Evolutionary conservation across 2,329 filamentous ascomycete genomes (phyloP).

Genomic region (Colletotrichum tofieldiae): DNA sequence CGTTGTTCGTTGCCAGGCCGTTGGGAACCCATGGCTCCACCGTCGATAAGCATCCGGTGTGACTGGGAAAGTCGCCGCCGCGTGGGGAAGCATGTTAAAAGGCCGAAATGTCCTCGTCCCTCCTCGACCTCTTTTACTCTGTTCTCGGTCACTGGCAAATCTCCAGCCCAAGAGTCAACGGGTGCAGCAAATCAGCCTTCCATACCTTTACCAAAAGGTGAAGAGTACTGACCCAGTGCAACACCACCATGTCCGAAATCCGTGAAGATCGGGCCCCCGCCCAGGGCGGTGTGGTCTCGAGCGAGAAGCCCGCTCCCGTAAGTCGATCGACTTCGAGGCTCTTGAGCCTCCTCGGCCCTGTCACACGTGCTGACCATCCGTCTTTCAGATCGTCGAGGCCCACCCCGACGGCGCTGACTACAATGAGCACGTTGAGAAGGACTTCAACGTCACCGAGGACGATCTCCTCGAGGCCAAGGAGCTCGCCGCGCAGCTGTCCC

Average conservation of each 20-base stretch:
- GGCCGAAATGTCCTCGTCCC: constrained; percentile 23
- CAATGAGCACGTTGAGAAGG: constrained; percentile 40
- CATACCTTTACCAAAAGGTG: constrained; percentile 27
- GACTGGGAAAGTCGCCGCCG: not conserved
- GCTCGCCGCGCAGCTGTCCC: constrained; percentile 58
- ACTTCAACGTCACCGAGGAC: constrained; percentile 61
- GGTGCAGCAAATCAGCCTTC: constrained; percentile 30
- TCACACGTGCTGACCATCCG: not conserved
- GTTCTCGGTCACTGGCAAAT: constrained; percentile 41
- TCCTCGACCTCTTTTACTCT: not conserved
- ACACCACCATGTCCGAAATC: constrained; percentile 37
- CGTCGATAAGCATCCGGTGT: constrained; percentile 32
- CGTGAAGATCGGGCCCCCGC: constrained; percentile 24
- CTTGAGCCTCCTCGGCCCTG: not conserved
- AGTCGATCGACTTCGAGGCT: not conserved
- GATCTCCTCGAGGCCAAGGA: constrained; percentile 63
- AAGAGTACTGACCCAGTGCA: constrained; percentile 36
- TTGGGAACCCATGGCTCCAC: constrained; percentile 25
- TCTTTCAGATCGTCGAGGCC: constrained; percentile 23
- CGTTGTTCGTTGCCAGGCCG: constrained; percentile 29
- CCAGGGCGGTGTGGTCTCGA: constrained; percentile 31
- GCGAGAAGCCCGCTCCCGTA: constrained; percentile 34
- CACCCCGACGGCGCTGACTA: constrained; percentile 25
- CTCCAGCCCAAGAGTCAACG: constrained; percentile 36
- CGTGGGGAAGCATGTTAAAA: constrained; percentile 31